phyloP scores from a whole-genome alignment of 306 rosid species.

The Gastrolobium villosum region DNA sequence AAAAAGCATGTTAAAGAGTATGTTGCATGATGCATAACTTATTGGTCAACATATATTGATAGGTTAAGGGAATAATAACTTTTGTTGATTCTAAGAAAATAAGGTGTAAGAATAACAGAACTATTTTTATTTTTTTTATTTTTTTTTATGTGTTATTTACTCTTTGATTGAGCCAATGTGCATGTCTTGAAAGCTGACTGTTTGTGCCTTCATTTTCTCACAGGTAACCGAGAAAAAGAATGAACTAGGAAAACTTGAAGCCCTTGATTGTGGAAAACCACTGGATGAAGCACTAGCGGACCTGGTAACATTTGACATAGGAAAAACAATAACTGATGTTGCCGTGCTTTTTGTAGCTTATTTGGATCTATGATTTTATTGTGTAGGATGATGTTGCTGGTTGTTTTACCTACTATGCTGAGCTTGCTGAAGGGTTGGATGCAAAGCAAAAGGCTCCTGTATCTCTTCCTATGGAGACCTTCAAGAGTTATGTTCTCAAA shows the following conservation, averaged over 20 bases:
- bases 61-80: too few species aligned
- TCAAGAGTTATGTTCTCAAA: conserved; percentile 72
- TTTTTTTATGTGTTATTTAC: background rate
- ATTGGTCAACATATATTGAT: too few species aligned
- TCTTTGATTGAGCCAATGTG: conserved; percentile 4
- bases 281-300: conserved; percentile 86
- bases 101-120: background rate
- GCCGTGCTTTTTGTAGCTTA: conserved; percentile 19
- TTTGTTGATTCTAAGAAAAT: too few species aligned
- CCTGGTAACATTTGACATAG: conserved; percentile 50
- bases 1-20: too few species aligned
- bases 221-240: conserved; percentile 71
- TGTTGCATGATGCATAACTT: background rate
- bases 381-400: conserved; percentile 83
- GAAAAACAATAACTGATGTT: background rate
- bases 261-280: conserved; percentile 83
- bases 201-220: conserved; percentile 15
- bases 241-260: conserved; percentile 70
- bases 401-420: conserved; percentile 87
- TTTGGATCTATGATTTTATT: conserved; percentile 8
- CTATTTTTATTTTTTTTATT: too few species aligned
- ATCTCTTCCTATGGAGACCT: conserved; percentile 74
- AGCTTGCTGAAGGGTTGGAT: conserved; percentile 89
- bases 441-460: conserved; percentile 78
- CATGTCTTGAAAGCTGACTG: conserved; percentile 30